A percentile compares a stretch with the other conserved stretches of the same genome.
Evolutionary conservation across 2,329 filamentous ascomycete genomes (phyloP).

Genomic region (Colletotrichum sublineola): DNA sequence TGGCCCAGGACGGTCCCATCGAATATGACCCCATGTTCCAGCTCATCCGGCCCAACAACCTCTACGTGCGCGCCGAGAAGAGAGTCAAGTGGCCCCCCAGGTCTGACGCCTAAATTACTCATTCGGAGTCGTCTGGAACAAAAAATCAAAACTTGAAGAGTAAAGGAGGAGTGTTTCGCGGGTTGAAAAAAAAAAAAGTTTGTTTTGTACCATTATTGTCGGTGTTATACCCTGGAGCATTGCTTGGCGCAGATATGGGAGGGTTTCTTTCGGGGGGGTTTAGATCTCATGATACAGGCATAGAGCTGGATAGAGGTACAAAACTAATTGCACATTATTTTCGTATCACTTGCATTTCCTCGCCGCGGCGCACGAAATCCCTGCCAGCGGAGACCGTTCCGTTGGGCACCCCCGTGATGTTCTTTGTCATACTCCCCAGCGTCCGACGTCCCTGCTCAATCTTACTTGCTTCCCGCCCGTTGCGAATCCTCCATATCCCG

Average conservation of each 20-base stretch:
- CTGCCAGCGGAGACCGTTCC: not conserved
- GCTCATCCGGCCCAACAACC: conserved; percentile 67
- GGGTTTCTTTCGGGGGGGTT: not conserved
- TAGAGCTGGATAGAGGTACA: conserved; percentile 23
- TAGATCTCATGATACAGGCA: conserved; percentile 34
- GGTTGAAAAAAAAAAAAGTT: not conserved
- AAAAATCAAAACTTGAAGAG: not conserved
- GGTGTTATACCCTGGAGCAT: conserved; percentile 42
- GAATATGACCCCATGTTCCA: conserved; percentile 73
- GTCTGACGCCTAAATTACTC: conserved; percentile 20
- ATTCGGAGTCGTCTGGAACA: too few species aligned
- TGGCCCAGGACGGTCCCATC: conserved; percentile 63
- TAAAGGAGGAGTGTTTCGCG: not conserved
- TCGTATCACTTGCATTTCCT: not conserved
- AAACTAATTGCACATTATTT: conserved; percentile 16
- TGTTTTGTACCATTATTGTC: conserved; percentile 38
- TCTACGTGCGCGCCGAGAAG: conserved; percentile 65
- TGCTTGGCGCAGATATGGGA: conserved; percentile 27
- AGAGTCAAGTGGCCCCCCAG: conserved; percentile 62
- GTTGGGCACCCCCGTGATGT: not conserved
- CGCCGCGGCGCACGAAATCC: not conserved
- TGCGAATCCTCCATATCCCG: too few species aligned
- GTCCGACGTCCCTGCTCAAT: conserved; percentile 9
- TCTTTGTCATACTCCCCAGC: conserved; percentile 27
- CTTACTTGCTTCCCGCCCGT: too few species aligned